These are phyloP conservation scores for Gracilaria domingensis DNA, from an alignment of 23 red algal genomes.

Conservation along the genomic window DNA sequence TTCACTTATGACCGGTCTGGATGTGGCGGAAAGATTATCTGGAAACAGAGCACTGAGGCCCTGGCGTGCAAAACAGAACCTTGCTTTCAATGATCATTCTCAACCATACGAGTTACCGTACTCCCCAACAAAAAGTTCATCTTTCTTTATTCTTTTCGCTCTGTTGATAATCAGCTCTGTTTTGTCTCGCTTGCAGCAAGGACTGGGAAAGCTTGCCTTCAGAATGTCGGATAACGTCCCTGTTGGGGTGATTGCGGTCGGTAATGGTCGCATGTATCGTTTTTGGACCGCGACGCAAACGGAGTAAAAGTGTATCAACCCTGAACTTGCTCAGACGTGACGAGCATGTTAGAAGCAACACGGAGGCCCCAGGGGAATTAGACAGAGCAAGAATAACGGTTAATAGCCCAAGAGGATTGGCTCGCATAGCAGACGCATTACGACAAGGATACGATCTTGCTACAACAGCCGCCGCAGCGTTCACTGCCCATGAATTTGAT, in stretches of 20 bases:
- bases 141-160: conserved; percentile 36
- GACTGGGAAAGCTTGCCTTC: conserved; percentile 51
- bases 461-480: conserved; percentile 53
- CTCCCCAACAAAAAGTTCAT: conserved; percentile 33
- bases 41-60: conserved; percentile 37
- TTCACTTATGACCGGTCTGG: conserved; percentile 82
- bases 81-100: conserved; percentile 71
- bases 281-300: conserved; percentile 69
- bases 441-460: conserved; percentile 54
- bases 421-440: conserved; percentile 63
- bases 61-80: conserved; percentile 51
- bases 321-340: conserved; percentile 26
- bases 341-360: background rate
- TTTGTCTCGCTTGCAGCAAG: conserved; percentile 55
- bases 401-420: conserved; percentile 46
- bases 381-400: conserved; percentile 51
- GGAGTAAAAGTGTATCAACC: conserved; percentile 17
- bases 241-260: conserved; percentile 43
- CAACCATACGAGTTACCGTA: conserved; percentile 52
- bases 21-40: conserved; percentile 77
- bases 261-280: conserved; percentile 54
- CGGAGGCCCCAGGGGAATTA: background rate
- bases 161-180: conserved; percentile 61
- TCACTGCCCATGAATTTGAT: conserved; percentile 61
- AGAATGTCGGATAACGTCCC: conserved; percentile 63